Percentiles rank a stretch among this genome's conserved stretches.
Conservation (phyloP, 2,329 filamentous ascomycete species). For the Fusarium sterilihyphosum region DNA sequence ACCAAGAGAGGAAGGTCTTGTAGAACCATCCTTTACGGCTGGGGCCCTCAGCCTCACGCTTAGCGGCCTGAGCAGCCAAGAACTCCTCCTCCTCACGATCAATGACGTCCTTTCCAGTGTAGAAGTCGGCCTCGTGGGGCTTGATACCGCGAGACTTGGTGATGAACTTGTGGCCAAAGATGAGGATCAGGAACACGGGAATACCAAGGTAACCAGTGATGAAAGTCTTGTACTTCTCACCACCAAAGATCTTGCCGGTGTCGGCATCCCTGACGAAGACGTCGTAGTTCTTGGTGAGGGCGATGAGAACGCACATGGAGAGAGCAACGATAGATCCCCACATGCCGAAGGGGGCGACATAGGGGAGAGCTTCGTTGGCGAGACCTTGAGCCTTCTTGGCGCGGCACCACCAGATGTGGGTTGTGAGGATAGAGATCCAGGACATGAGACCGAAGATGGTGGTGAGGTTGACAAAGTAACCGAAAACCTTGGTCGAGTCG, state of each 20-base stretch:
- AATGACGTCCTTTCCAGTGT: slow-evolving; percentile 76
- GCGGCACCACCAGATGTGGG: slow-evolving; percentile 73
- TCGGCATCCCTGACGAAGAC: slow-evolving; percentile 67
- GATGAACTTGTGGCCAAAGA: slow-evolving; percentile 73
- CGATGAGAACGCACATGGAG: slow-evolving; percentile 76
- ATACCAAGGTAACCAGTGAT: slow-evolving; percentile 82
- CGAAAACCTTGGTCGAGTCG: slow-evolving; percentile 66
- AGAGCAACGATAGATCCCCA: slow-evolving; percentile 75
- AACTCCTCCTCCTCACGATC: slow-evolving; percentile 79
- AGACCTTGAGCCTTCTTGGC: slow-evolving; percentile 71
- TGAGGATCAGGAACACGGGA: slow-evolving; percentile 75
- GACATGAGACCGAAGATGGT: slow-evolving; percentile 74
- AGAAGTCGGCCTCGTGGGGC: slow-evolving; percentile 73
- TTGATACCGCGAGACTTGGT: slow-evolving; percentile 65
- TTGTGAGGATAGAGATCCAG: slow-evolving; percentile 74
- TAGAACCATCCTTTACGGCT: slow-evolving; percentile 49
- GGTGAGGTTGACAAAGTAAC: slow-evolving; percentile 74
- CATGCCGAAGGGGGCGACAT: slow-evolving; percentile 76
- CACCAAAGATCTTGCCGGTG: slow-evolving; percentile 46
- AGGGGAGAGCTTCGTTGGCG: slow-evolving; percentile 65
- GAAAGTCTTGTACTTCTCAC: slow-evolving; percentile 79
- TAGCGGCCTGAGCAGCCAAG: slow-evolving; percentile 55
- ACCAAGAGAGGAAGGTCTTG: slow-evolving; percentile 51
- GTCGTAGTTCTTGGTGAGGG: slow-evolving; percentile 84
- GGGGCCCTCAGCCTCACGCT: slow-evolving; percentile 37